A percentile compares a stretch with the other conserved stretches of the same genome.
phyloP scores from a whole-genome alignment of 2,329 filamentous ascomycete genomes.

The Chaetomium globosum region DNA sequence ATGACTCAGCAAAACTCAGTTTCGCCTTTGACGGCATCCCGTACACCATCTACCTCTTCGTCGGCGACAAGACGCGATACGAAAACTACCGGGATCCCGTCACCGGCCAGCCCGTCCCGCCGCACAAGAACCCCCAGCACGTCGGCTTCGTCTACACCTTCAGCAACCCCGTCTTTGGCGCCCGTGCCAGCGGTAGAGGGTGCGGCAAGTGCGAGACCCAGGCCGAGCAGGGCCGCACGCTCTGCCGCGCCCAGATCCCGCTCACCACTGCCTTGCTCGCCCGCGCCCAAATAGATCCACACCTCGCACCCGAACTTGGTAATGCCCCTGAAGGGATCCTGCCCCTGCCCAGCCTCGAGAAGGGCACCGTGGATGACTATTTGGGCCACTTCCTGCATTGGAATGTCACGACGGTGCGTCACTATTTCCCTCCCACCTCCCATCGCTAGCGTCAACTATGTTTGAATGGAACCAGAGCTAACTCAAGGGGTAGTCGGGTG shows the following conservation, averaged over 20 bases:
- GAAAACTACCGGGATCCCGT: background rate
- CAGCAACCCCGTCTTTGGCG: constrained; percentile 1
- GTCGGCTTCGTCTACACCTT: background rate
- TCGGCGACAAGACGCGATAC: background rate
- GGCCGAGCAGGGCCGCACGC: background rate
- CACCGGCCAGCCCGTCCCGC: background rate
- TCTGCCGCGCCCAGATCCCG: background rate
- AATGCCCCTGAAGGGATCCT: background rate
- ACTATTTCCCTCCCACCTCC: too few relatives aligned
- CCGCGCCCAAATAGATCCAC: background rate
- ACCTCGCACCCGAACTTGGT: background rate
- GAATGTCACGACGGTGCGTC: background rate
- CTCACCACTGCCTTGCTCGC: background rate
- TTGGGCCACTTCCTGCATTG: background rate
- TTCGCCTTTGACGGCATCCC: background rate
- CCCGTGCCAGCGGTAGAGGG: background rate
- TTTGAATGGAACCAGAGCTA: background rate
- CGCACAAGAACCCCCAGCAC: background rate
- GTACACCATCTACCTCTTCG: background rate
- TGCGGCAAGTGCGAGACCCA: background rate
- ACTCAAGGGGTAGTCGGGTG: background rate
- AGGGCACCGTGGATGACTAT: background rate
- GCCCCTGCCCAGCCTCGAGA: background rate
- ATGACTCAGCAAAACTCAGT: background rate
- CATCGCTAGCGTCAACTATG: background rate